phyloP scores from a whole-genome alignment of 441 rosid species.

The Brassica balearica region DNA sequence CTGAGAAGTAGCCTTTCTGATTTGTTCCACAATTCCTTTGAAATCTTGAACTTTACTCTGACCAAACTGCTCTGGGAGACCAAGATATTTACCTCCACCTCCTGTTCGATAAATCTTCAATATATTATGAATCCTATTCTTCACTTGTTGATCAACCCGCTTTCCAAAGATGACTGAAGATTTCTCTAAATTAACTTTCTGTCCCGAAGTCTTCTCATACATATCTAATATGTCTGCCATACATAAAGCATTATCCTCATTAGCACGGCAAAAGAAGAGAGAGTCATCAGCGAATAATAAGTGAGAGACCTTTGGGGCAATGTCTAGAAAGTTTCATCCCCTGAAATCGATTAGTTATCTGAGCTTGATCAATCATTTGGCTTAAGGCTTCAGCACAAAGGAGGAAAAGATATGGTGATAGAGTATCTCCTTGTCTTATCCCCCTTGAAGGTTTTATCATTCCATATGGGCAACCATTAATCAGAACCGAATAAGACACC shows the following conservation, averaged over 20 bases:
- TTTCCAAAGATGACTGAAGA: neutral
- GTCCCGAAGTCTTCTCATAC: neutral
- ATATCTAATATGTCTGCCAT: neutral
- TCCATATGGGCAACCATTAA: neutral
- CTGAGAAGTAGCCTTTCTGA: neutral
- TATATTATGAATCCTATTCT: neutral
- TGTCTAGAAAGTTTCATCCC: neutral
- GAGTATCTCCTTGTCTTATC: neutral
- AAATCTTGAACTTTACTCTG: neutral
- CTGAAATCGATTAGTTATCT: neutral
- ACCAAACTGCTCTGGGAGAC: neutral
- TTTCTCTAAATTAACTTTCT: no score
- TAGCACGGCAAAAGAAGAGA: neutral
- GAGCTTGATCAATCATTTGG: neutral
- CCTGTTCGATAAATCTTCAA: neutral
- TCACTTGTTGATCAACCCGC: neutral
- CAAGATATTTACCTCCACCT: neutral
- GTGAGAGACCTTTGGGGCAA: neutral
- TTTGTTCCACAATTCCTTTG: no score
- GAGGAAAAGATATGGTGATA: neutral
- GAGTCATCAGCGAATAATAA: neutral
- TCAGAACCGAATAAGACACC: neutral
- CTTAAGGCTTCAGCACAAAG: neutral
- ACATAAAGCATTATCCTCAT: no score
- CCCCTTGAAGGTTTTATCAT: neutral